Evolutionary conservation across 179 eudicot species (phyloP).

Genomic region (Gypsophila paniculata): DNA sequence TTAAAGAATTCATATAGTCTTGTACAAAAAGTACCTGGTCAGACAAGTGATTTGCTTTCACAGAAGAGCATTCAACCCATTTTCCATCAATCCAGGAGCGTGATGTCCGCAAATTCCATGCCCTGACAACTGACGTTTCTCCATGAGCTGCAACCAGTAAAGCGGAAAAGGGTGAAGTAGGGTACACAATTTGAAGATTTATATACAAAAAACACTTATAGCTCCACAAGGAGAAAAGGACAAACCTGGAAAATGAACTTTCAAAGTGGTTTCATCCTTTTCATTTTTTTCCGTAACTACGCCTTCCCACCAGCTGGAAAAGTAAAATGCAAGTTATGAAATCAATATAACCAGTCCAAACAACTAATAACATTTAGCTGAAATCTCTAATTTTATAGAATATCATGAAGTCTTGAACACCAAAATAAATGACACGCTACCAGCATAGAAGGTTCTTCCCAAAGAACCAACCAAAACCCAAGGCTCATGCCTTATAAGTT

Average conservation of each 20-base stretch:
- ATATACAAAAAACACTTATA: background rate
- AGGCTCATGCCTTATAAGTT: too few species aligned
- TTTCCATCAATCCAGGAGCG: constrained; percentile 72
- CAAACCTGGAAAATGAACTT: constrained; percentile 83
- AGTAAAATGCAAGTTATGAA: constrained; percentile 13
- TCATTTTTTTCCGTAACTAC: constrained; percentile 63
- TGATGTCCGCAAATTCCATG: constrained; percentile 81
- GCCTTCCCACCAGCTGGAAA: constrained; percentile 93
- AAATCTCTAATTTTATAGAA: background rate
- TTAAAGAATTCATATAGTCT: background rate
- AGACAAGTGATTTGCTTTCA: constrained; percentile 29
- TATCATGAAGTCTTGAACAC: background rate
- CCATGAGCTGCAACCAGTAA: constrained; percentile 56
- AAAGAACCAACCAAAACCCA: background rate
- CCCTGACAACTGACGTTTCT: constrained; percentile 56
- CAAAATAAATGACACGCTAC: constrained; percentile 10
- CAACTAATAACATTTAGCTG: background rate
- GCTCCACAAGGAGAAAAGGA: background rate
- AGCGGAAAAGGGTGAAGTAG: background rate
- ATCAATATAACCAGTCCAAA: background rate
- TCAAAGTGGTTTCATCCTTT: constrained; percentile 61
- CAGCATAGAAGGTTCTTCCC: background rate
- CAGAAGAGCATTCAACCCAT: constrained; percentile 68
- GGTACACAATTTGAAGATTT: background rate
- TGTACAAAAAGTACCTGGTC: constrained; percentile 24